These are phyloP conservation scores for Phytophthora citrophthora DNA, from an alignment of 352 stramenopile genomes.

Conservation along the genomic window DNA sequence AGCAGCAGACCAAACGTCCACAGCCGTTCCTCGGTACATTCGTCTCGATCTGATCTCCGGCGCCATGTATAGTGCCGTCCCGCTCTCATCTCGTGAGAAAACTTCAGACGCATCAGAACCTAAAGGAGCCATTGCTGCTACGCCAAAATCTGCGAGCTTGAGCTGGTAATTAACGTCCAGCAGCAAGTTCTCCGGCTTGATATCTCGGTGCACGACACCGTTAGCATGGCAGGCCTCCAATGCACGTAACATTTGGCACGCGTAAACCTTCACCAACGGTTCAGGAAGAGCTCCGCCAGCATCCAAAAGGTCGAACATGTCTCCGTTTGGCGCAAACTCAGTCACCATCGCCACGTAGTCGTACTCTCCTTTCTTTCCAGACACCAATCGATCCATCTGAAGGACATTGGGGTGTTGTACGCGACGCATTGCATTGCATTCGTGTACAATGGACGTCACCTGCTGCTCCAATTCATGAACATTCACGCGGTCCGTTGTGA, in stretches of 20 bases:
- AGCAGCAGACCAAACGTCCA: constrained; percentile 90
- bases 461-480: constrained; percentile 60
- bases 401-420: constrained; percentile 69
- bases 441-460: constrained; percentile 64
- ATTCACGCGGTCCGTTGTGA: constrained; percentile 30
- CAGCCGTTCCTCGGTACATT: constrained; percentile 73
- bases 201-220: constrained; percentile 85
- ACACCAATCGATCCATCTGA: constrained; percentile 48
- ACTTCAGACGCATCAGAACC: constrained; percentile 28
- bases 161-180: constrained; percentile 80
- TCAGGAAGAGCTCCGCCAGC: constrained; percentile 68
- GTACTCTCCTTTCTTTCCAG: constrained; percentile 46
- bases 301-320: constrained; percentile 88
- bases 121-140: constrained; percentile 71
- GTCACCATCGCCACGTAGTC: constrained; percentile 77
- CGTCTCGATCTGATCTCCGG: constrained; percentile 72
- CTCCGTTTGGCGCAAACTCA: constrained; percentile 78
- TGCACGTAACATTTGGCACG: constrained; percentile 72
- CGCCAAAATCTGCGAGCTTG: constrained; percentile 95
- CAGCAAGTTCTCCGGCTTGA: constrained; percentile 93
- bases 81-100: constrained; percentile 63
- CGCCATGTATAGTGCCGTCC: constrained; percentile 89
- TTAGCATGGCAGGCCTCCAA: constrained; percentile 75
- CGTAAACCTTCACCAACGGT: constrained; percentile 69
- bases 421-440: constrained; percentile 62